These are phyloP conservation scores for Cymbopogon flexuosus DNA, from an alignment of 202 grass and related monocot species.

Conservation along the genomic window DNA sequence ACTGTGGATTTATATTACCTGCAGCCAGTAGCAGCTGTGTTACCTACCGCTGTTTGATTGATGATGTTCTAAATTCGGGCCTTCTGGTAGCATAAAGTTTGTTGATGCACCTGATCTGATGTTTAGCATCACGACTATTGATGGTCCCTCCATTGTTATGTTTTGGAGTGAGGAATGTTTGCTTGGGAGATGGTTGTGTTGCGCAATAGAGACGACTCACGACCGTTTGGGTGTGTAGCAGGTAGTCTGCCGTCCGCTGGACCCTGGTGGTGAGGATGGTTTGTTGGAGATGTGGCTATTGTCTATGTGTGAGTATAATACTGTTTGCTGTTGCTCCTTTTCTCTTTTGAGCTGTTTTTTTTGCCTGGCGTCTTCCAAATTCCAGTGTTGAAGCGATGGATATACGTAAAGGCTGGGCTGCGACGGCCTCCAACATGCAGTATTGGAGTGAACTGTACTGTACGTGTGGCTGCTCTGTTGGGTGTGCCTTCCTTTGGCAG, in stretches of 20 bases:
- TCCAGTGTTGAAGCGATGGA: neutral
- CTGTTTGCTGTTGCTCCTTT: neutral
- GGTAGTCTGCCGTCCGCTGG: neutral
- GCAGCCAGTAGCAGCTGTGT: no score
- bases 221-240: neutral
- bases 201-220: neutral
- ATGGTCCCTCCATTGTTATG: neutral
- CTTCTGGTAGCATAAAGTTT: constrained; percentile 6
- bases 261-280: neutral
- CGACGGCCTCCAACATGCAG: neutral
- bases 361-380: neutral
- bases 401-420: constrained; percentile 4
- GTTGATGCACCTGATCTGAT: neutral
- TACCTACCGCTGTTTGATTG: neutral
- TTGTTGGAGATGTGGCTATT: neutral
- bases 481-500: neutral
- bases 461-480: neutral
- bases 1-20: no score
- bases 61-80: neutral
- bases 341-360: neutral
- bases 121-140: neutral
- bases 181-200: neutral
- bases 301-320: neutral
- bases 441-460: neutral
- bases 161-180: neutral